These are phyloP conservation scores for Babesia ovis DNA, from an alignment of 169 alveolate species.

Conservation along the genomic window DNA sequence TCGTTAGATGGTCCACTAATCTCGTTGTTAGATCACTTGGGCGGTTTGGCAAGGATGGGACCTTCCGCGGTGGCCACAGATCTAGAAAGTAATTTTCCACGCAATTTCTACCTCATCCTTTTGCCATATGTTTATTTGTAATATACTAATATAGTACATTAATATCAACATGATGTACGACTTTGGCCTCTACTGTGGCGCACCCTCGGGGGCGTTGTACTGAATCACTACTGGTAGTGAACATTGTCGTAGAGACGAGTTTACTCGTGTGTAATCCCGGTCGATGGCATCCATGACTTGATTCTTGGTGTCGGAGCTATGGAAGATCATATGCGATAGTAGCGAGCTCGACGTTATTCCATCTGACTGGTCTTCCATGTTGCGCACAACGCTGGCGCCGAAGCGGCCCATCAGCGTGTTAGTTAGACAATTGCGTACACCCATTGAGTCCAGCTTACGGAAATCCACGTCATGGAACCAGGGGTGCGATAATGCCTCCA, in stretches of 20 bases:
- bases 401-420: slow-evolving; percentile 77
- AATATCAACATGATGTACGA: too few species aligned
- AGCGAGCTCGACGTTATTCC: slow-evolving; percentile 76
- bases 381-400: slow-evolving; percentile 75
- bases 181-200: slow-evolving; percentile 5
- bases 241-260: slow-evolving; percentile 7
- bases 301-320: slow-evolving; percentile 20
- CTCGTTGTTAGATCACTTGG: too few species aligned
- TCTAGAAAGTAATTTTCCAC: not conserved
- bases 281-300: slow-evolving; percentile 59
- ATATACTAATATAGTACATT: too few species aligned
- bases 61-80: not conserved
- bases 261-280: slow-evolving; percentile 46
- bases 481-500: slow-evolving; percentile 94
- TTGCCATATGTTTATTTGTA: too few species aligned
- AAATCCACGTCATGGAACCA: slow-evolving; percentile 85
- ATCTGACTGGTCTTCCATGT: slow-evolving; percentile 73
- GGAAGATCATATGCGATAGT: slow-evolving; percentile 77
- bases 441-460: slow-evolving; percentile 79
- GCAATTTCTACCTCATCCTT: not conserved
- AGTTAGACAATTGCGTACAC: slow-evolving; percentile 80
- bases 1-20: too few species aligned
- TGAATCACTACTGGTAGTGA: slow-evolving; percentile 46
- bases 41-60: too few species aligned
- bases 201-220: not conserved